Percentiles rank a stretch among this genome's conserved stretches.
These are phyloP conservation scores for Plasmodium fragile DNA, from an alignment of 169 alveolate genomes.

Conservation along the genomic window DNA sequence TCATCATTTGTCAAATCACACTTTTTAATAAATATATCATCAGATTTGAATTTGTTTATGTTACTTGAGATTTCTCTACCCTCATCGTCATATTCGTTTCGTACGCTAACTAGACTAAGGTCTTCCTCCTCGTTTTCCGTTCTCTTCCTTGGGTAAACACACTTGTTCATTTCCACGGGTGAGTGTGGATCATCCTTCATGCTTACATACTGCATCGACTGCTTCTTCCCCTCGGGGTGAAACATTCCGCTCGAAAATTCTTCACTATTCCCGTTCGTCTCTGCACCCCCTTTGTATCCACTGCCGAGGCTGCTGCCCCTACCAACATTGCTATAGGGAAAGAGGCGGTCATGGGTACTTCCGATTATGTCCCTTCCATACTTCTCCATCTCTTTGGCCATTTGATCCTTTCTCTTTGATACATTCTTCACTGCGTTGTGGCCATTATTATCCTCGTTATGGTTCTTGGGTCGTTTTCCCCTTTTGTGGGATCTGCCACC, in stretches of 20 bases:
- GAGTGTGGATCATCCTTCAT: not conserved
- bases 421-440: not conserved
- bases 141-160: not conserved
- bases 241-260: not conserved
- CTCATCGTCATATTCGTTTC: not conserved
- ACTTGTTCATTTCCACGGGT: not conserved
- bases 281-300: not conserved
- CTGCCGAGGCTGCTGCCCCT: not conserved
- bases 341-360: not conserved
- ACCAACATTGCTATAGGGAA: not conserved
- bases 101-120: not conserved
- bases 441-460: not conserved
- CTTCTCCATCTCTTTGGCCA: not conserved
- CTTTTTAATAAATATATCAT: constrained; percentile 15
- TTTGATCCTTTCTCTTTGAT: not conserved
- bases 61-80: constrained; percentile 4
- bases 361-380: not conserved
- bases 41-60: constrained; percentile 12
- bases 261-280: not conserved
- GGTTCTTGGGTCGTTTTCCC: not conserved
- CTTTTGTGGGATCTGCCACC: not conserved
- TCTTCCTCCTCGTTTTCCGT: not conserved
- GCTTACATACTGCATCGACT: not conserved
- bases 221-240: not conserved
- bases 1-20: constrained; percentile 11